Conservation (phyloP, 176 grass and related monocot genomes). For the Triticum dicoccoides region DNA sequence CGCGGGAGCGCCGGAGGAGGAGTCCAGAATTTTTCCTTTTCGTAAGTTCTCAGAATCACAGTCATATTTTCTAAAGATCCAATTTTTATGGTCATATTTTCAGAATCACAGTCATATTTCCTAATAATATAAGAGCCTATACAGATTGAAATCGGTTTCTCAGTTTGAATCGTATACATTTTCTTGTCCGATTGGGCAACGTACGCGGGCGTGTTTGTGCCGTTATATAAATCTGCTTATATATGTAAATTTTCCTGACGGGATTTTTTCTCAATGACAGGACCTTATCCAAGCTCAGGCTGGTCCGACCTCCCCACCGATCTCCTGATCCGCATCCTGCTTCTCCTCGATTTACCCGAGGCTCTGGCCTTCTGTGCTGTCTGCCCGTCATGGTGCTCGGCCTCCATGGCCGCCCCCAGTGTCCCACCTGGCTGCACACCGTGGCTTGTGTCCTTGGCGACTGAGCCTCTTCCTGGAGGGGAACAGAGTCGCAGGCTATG, state of each 20-base stretch:
- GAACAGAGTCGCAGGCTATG: no score
- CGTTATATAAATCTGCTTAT: not conserved
- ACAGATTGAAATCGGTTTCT: not conserved
- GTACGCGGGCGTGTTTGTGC: not conserved
- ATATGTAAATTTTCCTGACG: no score
- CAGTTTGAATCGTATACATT: not conserved
- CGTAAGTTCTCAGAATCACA: no score
- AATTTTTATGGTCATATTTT: no score
- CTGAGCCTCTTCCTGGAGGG: not conserved
- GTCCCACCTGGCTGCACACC: not conserved
- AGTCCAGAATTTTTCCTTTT: no score
- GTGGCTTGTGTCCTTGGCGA: not conserved
- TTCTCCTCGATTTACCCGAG: not conserved
- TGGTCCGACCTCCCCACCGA: not conserved
- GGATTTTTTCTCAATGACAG: not conserved
- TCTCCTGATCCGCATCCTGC: not conserved
- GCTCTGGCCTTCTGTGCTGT: not conserved
- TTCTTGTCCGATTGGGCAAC: not conserved
- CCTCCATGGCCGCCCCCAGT: not conserved
- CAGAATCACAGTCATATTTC: no score
- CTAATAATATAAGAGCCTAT: no score
- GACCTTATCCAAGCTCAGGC: not conserved
- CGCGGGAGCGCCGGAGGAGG: no score
- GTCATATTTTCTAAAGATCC: no score
- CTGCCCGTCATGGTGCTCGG: not conserved